Percentiles rank a stretch among this genome's conserved stretches.
Evolutionary conservation across 257 asterid species (phyloP).

Genomic region (Asclepias syriaca): DNA sequence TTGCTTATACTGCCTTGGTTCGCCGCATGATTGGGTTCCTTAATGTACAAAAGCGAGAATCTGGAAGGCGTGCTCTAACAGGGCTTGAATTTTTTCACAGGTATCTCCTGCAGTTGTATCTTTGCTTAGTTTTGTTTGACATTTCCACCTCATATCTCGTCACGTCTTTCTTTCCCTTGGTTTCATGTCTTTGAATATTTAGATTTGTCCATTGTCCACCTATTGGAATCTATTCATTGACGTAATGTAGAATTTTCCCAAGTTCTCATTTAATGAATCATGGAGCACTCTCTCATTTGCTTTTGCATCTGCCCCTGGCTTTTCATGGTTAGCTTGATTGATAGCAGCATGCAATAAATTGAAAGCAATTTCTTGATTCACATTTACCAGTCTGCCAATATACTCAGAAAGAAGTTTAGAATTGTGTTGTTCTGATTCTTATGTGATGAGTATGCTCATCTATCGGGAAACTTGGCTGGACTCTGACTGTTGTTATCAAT

Average conservation of each 20-base stretch:
- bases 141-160: not conserved
- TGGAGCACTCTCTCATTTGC: not conserved
- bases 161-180: not conserved
- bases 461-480: not conserved
- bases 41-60: conserved; percentile 85
- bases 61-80: conserved; percentile 81
- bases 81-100: conserved; percentile 97
- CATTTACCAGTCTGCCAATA: not conserved
- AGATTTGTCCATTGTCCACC: not conserved
- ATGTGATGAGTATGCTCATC: not conserved
- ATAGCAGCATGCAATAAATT: not conserved
- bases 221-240: not conserved
- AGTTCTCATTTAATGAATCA: not conserved
- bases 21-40: conserved; percentile 98
- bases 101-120: conserved; percentile 29
- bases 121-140: conserved; percentile 9
- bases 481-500: no score
- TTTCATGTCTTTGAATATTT: not conserved
- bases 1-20: conserved; percentile 88
- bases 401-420: not conserved
- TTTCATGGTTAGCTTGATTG: conserved; percentile 1
- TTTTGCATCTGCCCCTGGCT: not conserved
- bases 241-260: not conserved
- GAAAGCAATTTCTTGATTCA: not conserved
- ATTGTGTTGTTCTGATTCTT: not conserved